A percentile compares a stretch with the other conserved stretches of the same genome.
phyloP scores from a whole-genome alignment of 1,284 basidiomycete species.

The Chalciporus sp. region DNA sequence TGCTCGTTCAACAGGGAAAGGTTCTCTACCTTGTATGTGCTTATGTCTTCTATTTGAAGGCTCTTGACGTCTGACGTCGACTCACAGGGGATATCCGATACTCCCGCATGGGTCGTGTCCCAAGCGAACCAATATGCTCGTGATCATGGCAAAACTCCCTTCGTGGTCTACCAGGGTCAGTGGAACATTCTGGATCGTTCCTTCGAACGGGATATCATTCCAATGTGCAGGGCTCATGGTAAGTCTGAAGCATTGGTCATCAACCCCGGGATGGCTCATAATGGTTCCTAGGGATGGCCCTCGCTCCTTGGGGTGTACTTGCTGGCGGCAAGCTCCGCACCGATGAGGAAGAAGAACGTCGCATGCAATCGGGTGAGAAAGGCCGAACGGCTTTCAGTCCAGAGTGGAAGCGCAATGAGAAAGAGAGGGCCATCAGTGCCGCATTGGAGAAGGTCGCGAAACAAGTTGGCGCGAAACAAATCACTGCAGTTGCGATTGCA shows the following conservation, averaged over 20 bases:
- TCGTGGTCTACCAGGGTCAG: conserved; percentile 55
- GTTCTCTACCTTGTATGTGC: conserved; percentile 44
- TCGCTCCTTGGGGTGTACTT: conserved; percentile 27
- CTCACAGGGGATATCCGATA: conserved; percentile 37
- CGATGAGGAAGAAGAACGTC: conserved; percentile 32
- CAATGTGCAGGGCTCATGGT: conserved; percentile 49
- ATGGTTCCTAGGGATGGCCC: conserved; percentile 31
- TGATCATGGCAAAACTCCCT: conserved; percentile 48
- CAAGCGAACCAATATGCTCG: conserved; percentile 41
- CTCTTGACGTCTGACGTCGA: neutral
- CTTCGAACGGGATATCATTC: conserved; percentile 56
- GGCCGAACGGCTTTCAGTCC: conserved; percentile 15
- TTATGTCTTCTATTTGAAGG: neutral
- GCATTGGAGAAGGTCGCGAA: conserved; percentile 25
- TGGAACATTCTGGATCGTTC: conserved; percentile 52
- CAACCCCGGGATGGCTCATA: neutral
- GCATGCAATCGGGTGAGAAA: conserved; percentile 27
- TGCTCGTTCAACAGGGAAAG: conserved; percentile 43
- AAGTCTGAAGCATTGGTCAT: neutral
- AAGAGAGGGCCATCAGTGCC: conserved; percentile 20
- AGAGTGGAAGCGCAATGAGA: conserved; percentile 31
- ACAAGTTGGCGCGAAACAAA: conserved; percentile 22
- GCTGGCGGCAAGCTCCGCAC: conserved; percentile 32
- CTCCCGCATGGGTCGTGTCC: conserved; percentile 44
- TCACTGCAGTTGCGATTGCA: conserved; percentile 44